Percentiles rank a stretch among this genome's conserved stretches.
phyloP scores from a whole-genome alignment of 306 rosid genomes.

The Adenanthera pavonina region DNA sequence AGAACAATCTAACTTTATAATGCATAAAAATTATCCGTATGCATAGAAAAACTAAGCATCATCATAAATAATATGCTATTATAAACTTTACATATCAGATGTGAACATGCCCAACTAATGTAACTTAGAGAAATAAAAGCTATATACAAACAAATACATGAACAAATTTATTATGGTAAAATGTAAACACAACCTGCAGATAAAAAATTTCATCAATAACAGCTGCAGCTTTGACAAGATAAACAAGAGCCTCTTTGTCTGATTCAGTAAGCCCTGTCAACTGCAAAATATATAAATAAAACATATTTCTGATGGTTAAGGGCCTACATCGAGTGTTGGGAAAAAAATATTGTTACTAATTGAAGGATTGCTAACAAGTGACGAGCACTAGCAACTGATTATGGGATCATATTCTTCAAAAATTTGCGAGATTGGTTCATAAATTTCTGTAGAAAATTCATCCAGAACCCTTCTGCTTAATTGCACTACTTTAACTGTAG shows the following conservation, averaged over 20 bases:
- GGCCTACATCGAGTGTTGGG: neutral
- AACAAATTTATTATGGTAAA: constrained; percentile 21
- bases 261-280: constrained; percentile 71
- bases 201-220: constrained; percentile 78
- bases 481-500: constrained; percentile 11
- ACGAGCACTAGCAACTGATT: neutral
- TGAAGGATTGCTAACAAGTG: constrained; percentile 9
- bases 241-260: constrained; percentile 73
- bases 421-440: neutral
- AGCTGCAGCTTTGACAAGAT: constrained; percentile 73
- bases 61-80: neutral
- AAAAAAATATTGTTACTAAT: constrained; percentile 11
- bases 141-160: constrained; percentile 16
- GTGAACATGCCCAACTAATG: constrained; percentile 9
- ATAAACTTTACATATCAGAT: constrained; percentile 14
- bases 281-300: constrained; percentile 50
- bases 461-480: constrained; percentile 7
- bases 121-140: constrained; percentile 20
- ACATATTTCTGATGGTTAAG: constrained; percentile 15
- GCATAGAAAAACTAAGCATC: constrained; percentile 15
- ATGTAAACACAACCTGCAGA: constrained; percentile 62
- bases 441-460: constrained; percentile 12
- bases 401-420: constrained; percentile 33
- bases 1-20: constrained; percentile 21
- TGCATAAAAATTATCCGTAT: constrained; percentile 9